These are phyloP conservation scores for Monascus ruber DNA, from an alignment of 2,329 filamentous ascomycete species.

Conservation along the genomic window DNA sequence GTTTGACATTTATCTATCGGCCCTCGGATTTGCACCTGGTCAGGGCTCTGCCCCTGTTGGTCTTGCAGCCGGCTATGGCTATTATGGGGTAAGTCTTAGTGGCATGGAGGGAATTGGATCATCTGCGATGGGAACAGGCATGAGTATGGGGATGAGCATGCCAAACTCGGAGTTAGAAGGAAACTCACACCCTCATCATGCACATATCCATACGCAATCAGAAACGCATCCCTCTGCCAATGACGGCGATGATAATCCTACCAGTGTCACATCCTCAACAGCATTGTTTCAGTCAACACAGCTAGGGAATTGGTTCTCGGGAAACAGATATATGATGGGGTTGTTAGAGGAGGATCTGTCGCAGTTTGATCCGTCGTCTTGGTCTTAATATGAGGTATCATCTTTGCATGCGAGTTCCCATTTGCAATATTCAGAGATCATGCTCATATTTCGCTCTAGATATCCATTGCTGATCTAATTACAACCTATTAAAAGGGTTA, in stretches of 20 bases:
- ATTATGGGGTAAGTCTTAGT: too few relatives aligned
- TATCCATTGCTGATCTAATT: too few relatives aligned
- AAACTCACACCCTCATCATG: too few relatives aligned
- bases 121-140: too few relatives aligned
- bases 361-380: conserved; percentile 14
- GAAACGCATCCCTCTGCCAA: neutral
- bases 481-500: too few relatives aligned
- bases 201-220: too few relatives aligned
- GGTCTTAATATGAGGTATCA: neutral
- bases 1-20: conserved; percentile 1
- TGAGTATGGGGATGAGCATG: too few relatives aligned
- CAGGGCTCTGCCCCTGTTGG: conserved; percentile 2
- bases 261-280: neutral
- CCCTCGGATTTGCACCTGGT: neutral
- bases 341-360: conserved; percentile 49
- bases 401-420: too few relatives aligned
- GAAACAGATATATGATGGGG: conserved; percentile 54
- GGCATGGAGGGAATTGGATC: too few relatives aligned
- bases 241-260: neutral
- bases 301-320: conserved; percentile 55
- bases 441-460: too few relatives aligned
- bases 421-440: too few relatives aligned
- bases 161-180: too few relatives aligned
- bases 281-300: conserved; percentile 30
- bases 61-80: conserved; percentile 5